These are phyloP conservation scores for Hysterangium stoloniferum DNA, from an alignment of 768 basidiomycete genomes.

Conservation along the genomic window DNA sequence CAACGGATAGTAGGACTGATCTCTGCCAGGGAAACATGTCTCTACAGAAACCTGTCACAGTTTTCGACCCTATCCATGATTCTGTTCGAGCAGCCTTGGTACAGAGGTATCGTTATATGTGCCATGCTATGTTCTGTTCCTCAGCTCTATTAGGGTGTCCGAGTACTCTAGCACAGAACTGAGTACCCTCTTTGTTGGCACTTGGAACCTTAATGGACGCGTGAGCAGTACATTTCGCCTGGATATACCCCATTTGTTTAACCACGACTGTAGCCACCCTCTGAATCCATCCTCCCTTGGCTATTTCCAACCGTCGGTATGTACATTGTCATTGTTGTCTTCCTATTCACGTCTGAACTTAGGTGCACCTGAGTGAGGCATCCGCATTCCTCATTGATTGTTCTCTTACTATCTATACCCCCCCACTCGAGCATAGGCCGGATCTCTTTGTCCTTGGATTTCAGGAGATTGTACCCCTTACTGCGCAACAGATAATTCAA, in stretches of 20 bases:
- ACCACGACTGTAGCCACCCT: constrained; percentile 44
- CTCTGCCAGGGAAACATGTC: constrained; percentile 80
- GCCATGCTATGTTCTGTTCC: neutral
- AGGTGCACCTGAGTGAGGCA: constrained; percentile 14
- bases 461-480: constrained; percentile 96
- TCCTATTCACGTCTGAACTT: neutral
- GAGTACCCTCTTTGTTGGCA: constrained; percentile 78
- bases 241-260: constrained; percentile 4
- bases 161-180: constrained; percentile 79
- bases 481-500: constrained; percentile 95
- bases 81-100: constrained; percentile 66
- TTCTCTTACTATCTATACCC: neutral
- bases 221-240: constrained; percentile 32
- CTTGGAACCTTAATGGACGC: constrained; percentile 93
- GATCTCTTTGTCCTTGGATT: constrained; percentile 89
- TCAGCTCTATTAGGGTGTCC: constrained; percentile 37
- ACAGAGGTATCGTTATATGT: constrained; percentile 41
- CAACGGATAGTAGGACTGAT: neutral
- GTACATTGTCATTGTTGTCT: constrained; percentile 19
- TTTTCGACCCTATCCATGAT: constrained; percentile 93
- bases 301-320: constrained; percentile 76
- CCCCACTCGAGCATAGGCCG: constrained; percentile 39
- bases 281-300: constrained; percentile 84
- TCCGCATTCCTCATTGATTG: neutral
- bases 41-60: constrained; percentile 77